Percentiles rank a stretch among this genome's conserved stretches.
Evolutionary conservation across 371 early-diverging fungal species (phyloP).

Genomic region (Rhizopus delemar): DNA sequence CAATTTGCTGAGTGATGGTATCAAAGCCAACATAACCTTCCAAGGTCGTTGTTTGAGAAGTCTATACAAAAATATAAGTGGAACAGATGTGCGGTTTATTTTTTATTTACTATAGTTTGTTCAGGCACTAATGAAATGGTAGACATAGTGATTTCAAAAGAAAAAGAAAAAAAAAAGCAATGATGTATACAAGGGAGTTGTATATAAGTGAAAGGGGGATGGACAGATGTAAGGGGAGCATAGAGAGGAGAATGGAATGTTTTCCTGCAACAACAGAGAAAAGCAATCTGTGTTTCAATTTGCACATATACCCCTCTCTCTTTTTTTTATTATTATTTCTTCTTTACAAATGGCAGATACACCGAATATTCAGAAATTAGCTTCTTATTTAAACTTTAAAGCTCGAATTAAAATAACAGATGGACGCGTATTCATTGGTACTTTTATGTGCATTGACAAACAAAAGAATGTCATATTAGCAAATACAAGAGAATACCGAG

Average conservation of each 20-base stretch:
- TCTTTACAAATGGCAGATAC: conserved; percentile 29
- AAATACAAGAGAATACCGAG: conserved; percentile 70
- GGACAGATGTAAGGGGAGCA: too few relatives aligned
- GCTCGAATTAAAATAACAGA: conserved; percentile 71
- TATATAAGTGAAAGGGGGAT: too few relatives aligned
- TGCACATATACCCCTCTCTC: background rate
- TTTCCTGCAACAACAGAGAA: too few relatives aligned
- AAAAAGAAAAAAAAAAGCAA: background rate
- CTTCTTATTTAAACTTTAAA: conserved; percentile 62
- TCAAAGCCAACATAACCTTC: conserved; percentile 94
- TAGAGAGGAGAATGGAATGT: too few relatives aligned
- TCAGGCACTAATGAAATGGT: background rate
- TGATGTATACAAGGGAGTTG: background rate
- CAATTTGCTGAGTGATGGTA: conserved; percentile 90
- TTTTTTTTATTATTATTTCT: background rate
- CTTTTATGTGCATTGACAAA: conserved; percentile 81
- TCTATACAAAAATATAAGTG: conserved; percentile 30
- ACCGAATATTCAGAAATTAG: conserved; percentile 49
- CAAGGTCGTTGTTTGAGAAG: conserved; percentile 39
- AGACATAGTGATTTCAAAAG: background rate
- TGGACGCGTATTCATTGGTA: conserved; percentile 76
- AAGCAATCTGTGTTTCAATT: too few relatives aligned
- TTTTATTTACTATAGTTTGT: background rate
- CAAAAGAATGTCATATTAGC: conserved; percentile 78
- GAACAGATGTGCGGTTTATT: background rate